Conservation (phyloP, 371 early-diverging fungal species). For the Apophysomyces ossiformis region DNA sequence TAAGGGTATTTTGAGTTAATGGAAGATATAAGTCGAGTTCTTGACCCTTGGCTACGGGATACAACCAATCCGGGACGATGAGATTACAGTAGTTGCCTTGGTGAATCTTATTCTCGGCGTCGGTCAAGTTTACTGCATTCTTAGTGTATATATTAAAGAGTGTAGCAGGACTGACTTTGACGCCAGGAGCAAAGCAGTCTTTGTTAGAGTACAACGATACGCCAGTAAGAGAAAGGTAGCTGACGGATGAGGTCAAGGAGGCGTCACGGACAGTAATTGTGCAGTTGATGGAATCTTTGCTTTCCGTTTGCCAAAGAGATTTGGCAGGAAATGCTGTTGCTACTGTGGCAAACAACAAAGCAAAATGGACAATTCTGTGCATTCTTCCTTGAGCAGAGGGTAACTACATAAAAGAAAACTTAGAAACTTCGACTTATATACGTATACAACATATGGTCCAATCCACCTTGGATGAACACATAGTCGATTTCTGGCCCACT, state of each 20-base stretch:
- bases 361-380: not conserved
- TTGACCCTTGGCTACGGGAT: conserved; percentile 13
- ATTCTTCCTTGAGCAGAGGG: not conserved
- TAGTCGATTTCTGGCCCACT: not conserved
- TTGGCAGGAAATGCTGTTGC: not conserved
- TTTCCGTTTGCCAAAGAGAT: not conserved
- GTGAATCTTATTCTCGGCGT: conserved; percentile 12
- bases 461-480: not conserved
- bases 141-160: conserved; percentile 11
- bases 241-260: conserved; percentile 12
- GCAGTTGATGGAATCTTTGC: not conserved
- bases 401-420: not conserved
- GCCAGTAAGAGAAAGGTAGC: conserved; percentile 17
- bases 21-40: conserved; percentile 17
- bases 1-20: conserved; percentile 11
- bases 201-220: conserved; percentile 7
- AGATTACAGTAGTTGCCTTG: conserved; percentile 20
- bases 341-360: not conserved
- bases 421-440: not conserved
- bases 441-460: not conserved
- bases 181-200: conserved; percentile 9
- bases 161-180: conserved; percentile 15
- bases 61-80: conserved; percentile 15
- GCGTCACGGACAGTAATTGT: conserved; percentile 9
- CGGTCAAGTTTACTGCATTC: conserved; percentile 9